Conservation (phyloP, 495 filamentous ascomycete species). For the Daldinia vernicosa region DNA sequence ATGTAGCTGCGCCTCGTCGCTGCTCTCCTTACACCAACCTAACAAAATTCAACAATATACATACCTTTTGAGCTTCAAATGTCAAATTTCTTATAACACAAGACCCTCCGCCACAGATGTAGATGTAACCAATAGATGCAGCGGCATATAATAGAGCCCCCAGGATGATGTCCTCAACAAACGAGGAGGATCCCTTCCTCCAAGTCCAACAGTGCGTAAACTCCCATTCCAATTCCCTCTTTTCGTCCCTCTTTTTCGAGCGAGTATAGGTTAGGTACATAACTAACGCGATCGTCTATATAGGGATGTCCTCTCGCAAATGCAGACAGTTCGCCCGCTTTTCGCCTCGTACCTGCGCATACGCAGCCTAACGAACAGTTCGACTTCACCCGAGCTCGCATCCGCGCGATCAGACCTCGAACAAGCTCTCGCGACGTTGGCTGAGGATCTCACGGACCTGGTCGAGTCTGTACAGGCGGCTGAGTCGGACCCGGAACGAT, state of each 20-base stretch:
- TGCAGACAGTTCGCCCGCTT: conserved; percentile 80
- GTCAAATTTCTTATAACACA: not conserved
- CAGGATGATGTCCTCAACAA: conserved; percentile 76
- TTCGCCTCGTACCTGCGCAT: conserved; percentile 97
- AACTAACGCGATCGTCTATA: conserved; percentile 22
- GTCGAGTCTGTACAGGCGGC: conserved; percentile 86
- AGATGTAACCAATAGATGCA: conserved; percentile 46
- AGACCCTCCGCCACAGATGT: conserved; percentile 6
- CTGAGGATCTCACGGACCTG: conserved; percentile 87
- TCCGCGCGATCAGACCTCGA: conserved; percentile 87
- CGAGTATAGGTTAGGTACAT: not conserved
- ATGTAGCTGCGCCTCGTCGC: conserved; percentile 15
- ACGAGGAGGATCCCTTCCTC: conserved; percentile 87
- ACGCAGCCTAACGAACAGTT: conserved; percentile 72
- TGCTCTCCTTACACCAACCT: conserved; percentile 16
- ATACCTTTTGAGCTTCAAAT: not conserved
- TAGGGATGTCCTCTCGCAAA: conserved; percentile 86
- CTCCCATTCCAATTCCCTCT: conserved; percentile 7
- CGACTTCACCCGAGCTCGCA: conserved; percentile 80
- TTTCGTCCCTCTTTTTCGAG: no score
- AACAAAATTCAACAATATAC: not conserved
- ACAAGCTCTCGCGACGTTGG: conserved; percentile 75
- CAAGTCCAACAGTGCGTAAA: conserved; percentile 82
- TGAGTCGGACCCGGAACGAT: conserved; percentile 88
- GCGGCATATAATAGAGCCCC: conserved; percentile 41